Percentiles rank a stretch among this genome's conserved stretches.
These are phyloP conservation scores for Sphagnum contortum DNA, from an alignment of 225 moss, liverwort and hornwort genomes.

Conservation along the genomic window DNA sequence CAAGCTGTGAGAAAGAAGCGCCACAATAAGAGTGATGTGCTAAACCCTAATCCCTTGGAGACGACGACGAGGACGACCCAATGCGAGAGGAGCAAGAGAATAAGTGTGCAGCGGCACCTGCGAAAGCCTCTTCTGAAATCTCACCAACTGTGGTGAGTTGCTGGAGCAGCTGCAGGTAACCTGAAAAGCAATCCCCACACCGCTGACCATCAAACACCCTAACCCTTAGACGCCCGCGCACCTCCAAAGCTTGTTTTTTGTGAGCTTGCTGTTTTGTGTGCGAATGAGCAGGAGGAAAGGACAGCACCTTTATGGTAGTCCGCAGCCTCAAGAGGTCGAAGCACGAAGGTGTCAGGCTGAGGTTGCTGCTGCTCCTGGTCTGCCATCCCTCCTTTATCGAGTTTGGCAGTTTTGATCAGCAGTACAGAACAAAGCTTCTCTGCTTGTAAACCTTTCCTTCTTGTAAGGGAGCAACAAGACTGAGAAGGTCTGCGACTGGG, in stretches of 20 bases:
- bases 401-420: no score
- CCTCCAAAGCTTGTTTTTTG: not conserved
- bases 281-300: not conserved
- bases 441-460: no score
- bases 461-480: no score
- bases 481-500: no score
- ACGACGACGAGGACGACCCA: no score
- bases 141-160: constrained; percentile 69
- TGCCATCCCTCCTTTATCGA: no score
- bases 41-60: no score
- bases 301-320: constrained; percentile 26
- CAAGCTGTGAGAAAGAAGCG: no score
- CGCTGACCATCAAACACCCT: constrained; percentile 3
- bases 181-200: constrained; percentile 19
- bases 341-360: constrained; percentile 18
- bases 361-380: constrained; percentile 1
- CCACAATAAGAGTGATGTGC: no score
- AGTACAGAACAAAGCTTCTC: no score
- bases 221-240: not conserved
- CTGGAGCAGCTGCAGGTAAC: constrained; percentile 68
- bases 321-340: constrained; percentile 18
- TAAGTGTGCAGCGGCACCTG: constrained; percentile 2
- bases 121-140: constrained; percentile 48
- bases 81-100: no score
- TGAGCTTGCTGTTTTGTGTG: not conserved